phyloP scores from a whole-genome alignment of 805 yeast species.

The Deakozyma indianensis region DNA sequence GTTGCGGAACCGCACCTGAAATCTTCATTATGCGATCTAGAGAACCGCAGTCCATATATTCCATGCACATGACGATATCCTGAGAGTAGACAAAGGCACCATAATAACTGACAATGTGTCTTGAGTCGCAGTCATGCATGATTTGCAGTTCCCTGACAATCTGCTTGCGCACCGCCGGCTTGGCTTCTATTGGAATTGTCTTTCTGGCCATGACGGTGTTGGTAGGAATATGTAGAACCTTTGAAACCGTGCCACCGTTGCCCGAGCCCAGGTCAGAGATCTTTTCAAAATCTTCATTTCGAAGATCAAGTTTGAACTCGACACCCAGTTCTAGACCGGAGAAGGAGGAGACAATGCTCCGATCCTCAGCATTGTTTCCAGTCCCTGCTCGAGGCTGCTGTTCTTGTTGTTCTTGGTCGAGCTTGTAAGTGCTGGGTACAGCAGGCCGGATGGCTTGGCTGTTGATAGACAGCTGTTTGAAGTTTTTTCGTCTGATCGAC shows the following conservation, averaged over 20 bases:
- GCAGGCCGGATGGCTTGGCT: conserved; percentile 8
- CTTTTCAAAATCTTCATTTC: conserved; percentile 55
- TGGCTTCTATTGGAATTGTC: conserved; percentile 72
- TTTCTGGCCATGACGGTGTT: conserved; percentile 85
- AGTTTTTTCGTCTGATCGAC: conserved; percentile 23
- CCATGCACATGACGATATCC: conserved; percentile 86
- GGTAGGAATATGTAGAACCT: conserved; percentile 79
- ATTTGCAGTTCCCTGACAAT: conserved; percentile 79
- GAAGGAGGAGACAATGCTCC: conserved; percentile 3
- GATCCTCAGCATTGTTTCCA: not conserved
- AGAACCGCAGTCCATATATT: conserved; percentile 90
- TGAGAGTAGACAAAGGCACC: conserved; percentile 66
- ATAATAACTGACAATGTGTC: conserved; percentile 75
- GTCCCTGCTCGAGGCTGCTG: conserved; percentile 3
- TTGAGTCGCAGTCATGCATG: conserved; percentile 73
- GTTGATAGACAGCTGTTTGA: conserved; percentile 38
- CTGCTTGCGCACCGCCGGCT: conserved; percentile 64
- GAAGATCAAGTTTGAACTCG: conserved; percentile 37
- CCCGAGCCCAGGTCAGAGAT: conserved; percentile 80
- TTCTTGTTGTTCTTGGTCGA: conserved; percentile 2
- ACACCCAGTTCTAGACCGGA: conserved; percentile 33
- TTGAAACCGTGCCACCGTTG: conserved; percentile 83
- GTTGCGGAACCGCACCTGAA: conserved; percentile 51
- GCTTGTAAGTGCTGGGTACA: conserved; percentile 4
- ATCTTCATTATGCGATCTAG: conserved; percentile 59